Evolutionary conservation across 2,329 filamentous ascomycete genomes (phyloP), one percentile per base, ranked within the genome.

Genomic region (Mollisia scopiformis): DNA sequence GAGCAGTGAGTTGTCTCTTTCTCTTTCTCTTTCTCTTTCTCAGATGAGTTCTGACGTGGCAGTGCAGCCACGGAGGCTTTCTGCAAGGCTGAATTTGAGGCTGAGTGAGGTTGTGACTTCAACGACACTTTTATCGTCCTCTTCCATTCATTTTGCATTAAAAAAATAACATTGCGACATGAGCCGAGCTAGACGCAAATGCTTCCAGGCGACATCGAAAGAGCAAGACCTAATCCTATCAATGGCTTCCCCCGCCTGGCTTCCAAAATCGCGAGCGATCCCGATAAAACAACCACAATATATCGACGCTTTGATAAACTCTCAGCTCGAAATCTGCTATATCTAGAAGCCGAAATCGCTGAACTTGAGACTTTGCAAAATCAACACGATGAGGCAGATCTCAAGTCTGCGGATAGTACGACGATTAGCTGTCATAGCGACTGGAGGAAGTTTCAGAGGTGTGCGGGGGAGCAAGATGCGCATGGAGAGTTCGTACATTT

Each of bases 261-360:
- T 2, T 28, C 19, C 27, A 51, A 43, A 8, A 60, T 63, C 25
- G 53, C 57, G n/a, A 57, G 61, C 25, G 59, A 62, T 49, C 31
- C 30, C 2, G 63, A 65, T 23, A 56, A 54, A 13, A 56, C 54
- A 11, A 51, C 50, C 10, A 53, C 52, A 5, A 61, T 67, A 33
- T 68, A 57, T 37, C 14, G 61, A n/a, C 41, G 63, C 16, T 67
- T 64, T 27, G 56, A 66, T 19, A 16, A 49, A n/a, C 43, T 67
- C 11, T 39, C 64, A 11, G 58, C 65, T 13, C 50, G 66, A 14
- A 66, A 68, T 53, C 50, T 68, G 6, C 30, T 67, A 2, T 66
- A 49, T 28, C 41, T 63, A 19, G 31, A 67, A 51, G 49, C 33
- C 19, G 60, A 68, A 21, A 33, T 67, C 11, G 49, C 57, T 10